These are phyloP conservation scores for Quercus phellos DNA, from an alignment of 331 rosid species.

Conservation along the genomic window DNA sequence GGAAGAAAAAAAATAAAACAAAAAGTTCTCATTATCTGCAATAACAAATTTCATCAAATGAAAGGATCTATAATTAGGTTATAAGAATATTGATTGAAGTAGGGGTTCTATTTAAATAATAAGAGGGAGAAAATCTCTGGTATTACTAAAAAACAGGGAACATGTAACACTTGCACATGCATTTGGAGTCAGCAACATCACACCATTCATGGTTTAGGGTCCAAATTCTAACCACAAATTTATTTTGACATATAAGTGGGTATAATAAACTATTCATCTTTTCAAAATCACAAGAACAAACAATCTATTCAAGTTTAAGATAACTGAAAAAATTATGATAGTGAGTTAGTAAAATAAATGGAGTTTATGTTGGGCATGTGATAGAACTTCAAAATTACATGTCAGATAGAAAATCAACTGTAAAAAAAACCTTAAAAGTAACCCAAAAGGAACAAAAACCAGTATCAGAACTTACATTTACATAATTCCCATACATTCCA, in stretches of 20 bases:
- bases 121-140: neutral
- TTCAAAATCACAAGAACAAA: neutral
- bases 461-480: constrained; percentile 62
- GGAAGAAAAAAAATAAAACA: neutral
- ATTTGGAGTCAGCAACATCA: neutral
- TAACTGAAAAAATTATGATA: neutral
- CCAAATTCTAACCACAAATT: neutral
- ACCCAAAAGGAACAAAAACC: neutral
- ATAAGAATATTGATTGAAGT: neutral
- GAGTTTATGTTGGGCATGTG: neutral
- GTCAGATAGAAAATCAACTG: constrained; percentile 7
- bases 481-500: constrained; percentile 93
- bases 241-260: neutral
- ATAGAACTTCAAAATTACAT: neutral
- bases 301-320: neutral
- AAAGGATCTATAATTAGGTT: neutral
- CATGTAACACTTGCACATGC: neutral
- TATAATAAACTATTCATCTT: neutral
- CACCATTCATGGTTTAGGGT: neutral
- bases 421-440: neutral
- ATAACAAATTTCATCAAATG: neutral
- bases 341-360: neutral
- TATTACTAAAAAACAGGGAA: neutral
- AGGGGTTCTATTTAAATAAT: neutral
- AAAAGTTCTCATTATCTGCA: neutral